Conservation (phyloP, 495 filamentous ascomycete species). For the Cryomyces minteri region DNA sequence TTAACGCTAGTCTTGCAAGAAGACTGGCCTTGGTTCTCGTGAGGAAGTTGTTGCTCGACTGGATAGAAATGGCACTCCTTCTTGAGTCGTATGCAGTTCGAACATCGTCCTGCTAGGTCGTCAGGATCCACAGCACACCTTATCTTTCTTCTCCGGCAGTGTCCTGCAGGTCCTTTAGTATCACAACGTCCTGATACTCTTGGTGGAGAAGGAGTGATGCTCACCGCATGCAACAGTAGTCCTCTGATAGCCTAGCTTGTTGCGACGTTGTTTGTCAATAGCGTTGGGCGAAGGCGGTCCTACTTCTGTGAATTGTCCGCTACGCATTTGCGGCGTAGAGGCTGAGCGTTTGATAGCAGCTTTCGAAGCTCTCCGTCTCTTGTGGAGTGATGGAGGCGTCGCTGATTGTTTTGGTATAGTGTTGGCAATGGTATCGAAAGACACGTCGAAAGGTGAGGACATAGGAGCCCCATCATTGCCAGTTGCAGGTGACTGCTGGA, state of each 20-base stretch:
- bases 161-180: slow-evolving; percentile 33
- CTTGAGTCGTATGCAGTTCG: slow-evolving; percentile 89
- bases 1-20: slow-evolving; percentile 3
- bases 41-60: slow-evolving; percentile 65
- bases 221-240: slow-evolving; percentile 92
- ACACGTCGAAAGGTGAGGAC: no score
- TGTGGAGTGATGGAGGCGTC: background rate
- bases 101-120: slow-evolving; percentile 70
- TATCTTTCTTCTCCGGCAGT: slow-evolving; percentile 91
- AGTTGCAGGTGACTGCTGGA: no score
- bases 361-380: background rate
- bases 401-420: no score
- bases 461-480: no score
- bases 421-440: no score
- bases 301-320: background rate
- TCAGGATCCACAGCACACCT: slow-evolving; percentile 66
- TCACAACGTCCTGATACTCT: slow-evolving; percentile 6
- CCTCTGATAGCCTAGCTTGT: slow-evolving; percentile 93
- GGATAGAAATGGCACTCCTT: slow-evolving; percentile 93
- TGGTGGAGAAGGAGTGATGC: slow-evolving; percentile 7
- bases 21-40: slow-evolving; percentile 7
- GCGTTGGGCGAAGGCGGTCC: slow-evolving; percentile 11
- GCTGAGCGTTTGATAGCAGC: background rate
- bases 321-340: background rate
- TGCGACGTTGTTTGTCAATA: slow-evolving; percentile 64